Base-by-base conservation (phyloP, 768 basidiomycete genomes). In the Mycena latifolia region DNA sequence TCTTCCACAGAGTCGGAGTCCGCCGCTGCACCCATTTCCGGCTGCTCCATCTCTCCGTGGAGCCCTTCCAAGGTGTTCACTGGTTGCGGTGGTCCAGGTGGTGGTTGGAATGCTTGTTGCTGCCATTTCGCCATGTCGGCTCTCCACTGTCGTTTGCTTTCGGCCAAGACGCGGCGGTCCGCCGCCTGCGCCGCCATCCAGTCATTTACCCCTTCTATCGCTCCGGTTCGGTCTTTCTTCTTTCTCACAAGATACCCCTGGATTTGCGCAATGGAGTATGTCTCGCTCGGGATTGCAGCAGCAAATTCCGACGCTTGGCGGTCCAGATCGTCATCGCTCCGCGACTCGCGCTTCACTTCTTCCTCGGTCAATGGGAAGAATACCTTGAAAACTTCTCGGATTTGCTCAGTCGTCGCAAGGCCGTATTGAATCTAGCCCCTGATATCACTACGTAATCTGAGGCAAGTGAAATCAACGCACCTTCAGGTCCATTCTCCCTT, bases 221-320 rank as follows among this genome's bases (percentile, higher is more conserved):
- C 66, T 3, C 37, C 66, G 8, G 15, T 11, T 2, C 56, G 65
- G 22, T 70, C 47, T 12, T 33, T 37, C n/a, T 70, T 70, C 20
- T 43, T 53, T 8, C 14, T 63, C 11, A 83, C 66, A 46, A 82
- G 64, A 63, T 77, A 82, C 0, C 78, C 80, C 55, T 81, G 80
- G 0, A 83, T 71, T 35, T 80, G 76, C 3, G 81, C 79, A 11
- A 78, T 73, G 45, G 76, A 75, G 65, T 79, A 76, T 41, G 47
- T 65, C 39, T 72, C 55, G 31, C 71, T 68, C 1, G 81, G 79
- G 11, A 82, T 43, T 12, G 35, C 17, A 1, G 61, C 61, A 0
- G 66, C 63, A 28, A 69, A 69, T 1, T 60, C 47, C 1, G 51
- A 4, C 7, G 68, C 58, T 25, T 37, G 37, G 14, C 6, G 33